These are phyloP conservation scores for Rhynchospora breviuscula DNA, from an alignment of 176 grass and related monocot species.

Conservation along the genomic window DNA sequence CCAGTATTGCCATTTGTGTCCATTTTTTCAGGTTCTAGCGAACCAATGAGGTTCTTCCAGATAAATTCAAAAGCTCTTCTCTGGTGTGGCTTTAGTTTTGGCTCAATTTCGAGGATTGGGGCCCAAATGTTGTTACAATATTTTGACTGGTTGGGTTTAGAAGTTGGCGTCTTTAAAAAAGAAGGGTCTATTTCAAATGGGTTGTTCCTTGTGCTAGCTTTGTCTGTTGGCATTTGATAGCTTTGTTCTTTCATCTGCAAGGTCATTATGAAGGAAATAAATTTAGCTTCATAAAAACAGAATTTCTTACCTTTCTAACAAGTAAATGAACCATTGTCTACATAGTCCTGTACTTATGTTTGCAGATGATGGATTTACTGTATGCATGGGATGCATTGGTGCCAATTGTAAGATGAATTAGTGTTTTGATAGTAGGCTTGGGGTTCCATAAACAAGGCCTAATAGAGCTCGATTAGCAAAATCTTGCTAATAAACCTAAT, in stretches of 20 bases:
- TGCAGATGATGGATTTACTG: background rate
- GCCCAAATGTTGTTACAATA: constrained; percentile 49
- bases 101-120: constrained; percentile 50
- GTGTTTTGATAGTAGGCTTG: background rate
- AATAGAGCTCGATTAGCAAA: background rate
- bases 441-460: background rate
- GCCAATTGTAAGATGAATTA: background rate
- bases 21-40: constrained; percentile 54
- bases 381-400: background rate
- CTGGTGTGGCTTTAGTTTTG: constrained; percentile 62
- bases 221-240: background rate
- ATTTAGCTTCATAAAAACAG: background rate
- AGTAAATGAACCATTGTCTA: background rate
- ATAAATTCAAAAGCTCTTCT: constrained; percentile 88
- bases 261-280: background rate
- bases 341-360: background rate
- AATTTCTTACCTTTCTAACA: background rate
- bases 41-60: constrained; percentile 64
- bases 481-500: background rate
- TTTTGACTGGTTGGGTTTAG: constrained; percentile 31
- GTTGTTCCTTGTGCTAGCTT: background rate
- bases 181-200: constrained; percentile 29
- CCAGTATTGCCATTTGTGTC: constrained; percentile 38
- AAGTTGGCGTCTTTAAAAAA: constrained; percentile 19
- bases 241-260: constrained; percentile 19